phyloP scores from a whole-genome alignment of 2,329 filamentous ascomycete genomes.

The Aspergillus piperis region DNA sequence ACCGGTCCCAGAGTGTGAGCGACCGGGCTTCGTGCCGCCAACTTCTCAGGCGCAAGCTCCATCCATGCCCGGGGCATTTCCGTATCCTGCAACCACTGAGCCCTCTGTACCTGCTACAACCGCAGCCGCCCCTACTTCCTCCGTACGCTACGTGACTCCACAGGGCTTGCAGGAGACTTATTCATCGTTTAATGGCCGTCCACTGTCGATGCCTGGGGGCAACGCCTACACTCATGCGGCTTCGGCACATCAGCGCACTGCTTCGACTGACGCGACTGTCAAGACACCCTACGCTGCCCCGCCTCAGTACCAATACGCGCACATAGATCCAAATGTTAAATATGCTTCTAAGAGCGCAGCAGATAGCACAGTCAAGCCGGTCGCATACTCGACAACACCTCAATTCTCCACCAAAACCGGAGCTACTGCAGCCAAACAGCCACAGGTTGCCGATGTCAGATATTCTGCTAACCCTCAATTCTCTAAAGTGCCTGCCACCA shows the following conservation, averaged over 20 bases:
- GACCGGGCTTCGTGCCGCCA: constrained; percentile 46
- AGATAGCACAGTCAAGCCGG: constrained; percentile 22
- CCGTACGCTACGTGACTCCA: constrained; percentile 36
- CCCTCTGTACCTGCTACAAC: constrained; percentile 22
- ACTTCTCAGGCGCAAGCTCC: constrained; percentile 28
- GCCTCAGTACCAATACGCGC: constrained; percentile 41
- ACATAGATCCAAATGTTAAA: constrained; percentile 42
- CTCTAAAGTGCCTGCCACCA: constrained; percentile 26
- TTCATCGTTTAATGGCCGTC: constrained; percentile 19
- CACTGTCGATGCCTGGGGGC: constrained; percentile 15
- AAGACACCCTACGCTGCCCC: constrained; percentile 34
- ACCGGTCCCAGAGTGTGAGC: constrained; percentile 42
- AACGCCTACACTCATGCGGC: constrained; percentile 17
- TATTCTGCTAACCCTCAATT: constrained; percentile 24
- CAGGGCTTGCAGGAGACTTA: constrained; percentile 24
- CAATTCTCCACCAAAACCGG: constrained; percentile 28
- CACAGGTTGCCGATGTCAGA: constrained; percentile 10
- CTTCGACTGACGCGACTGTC: constrained; percentile 29
- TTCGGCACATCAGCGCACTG: constrained; percentile 34
- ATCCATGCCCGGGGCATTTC: constrained; percentile 37
- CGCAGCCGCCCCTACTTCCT: constrained; percentile 25
- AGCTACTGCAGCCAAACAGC: constrained; percentile 10
- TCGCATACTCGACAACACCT: constrained; percentile 27
- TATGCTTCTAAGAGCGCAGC: constrained; percentile 37
- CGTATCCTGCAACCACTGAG: constrained; percentile 25